These are phyloP conservation scores for Gossypium stocksii DNA, from an alignment of 345 rosid species.

Conservation along the genomic window DNA sequence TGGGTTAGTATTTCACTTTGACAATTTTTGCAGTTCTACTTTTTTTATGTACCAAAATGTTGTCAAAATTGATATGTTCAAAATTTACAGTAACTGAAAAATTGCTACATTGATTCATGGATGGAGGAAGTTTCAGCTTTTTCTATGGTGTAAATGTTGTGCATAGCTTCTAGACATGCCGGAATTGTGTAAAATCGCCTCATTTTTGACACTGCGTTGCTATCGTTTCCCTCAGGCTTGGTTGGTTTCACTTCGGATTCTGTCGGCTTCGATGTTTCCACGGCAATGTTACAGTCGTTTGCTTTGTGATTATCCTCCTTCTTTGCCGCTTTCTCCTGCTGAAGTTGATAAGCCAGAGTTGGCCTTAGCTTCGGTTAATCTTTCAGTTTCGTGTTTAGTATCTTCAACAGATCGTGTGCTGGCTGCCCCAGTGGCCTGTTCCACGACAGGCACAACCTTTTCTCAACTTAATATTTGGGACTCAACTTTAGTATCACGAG, in stretches of 20 bases:
- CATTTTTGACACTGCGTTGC: neutral
- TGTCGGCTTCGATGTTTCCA: slow-evolving; percentile 8
- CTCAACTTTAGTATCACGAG: slow-evolving; percentile 7
- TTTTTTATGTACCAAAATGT: neutral
- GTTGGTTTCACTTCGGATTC: slow-evolving; percentile 13
- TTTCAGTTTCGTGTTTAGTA: slow-evolving; percentile 7
- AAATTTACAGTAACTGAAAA: neutral
- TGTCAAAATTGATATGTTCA: neutral
- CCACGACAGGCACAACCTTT: neutral
- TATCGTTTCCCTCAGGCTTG: neutral
- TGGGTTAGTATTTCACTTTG: neutral
- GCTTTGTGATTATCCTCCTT: neutral
- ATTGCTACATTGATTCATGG: neutral
- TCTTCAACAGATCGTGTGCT: neutral
- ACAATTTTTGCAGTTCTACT: neutral
- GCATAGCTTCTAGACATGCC: neutral
- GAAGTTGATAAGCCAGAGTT: neutral
- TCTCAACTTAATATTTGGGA: neutral
- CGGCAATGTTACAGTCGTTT: neutral
- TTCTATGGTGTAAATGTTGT: slow-evolving; percentile 1
- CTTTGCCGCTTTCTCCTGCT: neutral
- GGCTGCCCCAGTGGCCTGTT: neutral
- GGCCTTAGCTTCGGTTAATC: neutral
- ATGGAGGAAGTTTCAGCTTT: neutral
- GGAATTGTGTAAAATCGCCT: neutral